Conservation (phyloP, 78 protist genomes). For the Isochrysis galbana region DNA sequence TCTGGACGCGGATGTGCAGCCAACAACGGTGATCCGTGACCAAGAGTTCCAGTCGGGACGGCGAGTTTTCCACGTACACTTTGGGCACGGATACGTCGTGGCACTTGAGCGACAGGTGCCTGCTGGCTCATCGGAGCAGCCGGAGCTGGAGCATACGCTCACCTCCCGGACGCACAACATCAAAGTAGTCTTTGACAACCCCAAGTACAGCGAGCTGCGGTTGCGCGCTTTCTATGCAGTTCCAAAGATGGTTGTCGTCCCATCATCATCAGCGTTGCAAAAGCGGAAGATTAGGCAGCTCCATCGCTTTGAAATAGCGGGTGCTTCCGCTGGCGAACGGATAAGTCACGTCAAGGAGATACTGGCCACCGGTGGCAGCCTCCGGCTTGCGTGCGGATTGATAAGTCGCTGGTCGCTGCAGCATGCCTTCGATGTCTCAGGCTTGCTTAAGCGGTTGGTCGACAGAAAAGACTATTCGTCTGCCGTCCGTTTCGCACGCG, state of each 20-base stretch:
- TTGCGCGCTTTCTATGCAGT: neutral
- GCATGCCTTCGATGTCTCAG: neutral
- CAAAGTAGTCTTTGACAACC: neutral
- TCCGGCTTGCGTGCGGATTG: neutral
- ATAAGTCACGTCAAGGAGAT: no score
- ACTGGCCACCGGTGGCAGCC: no score
- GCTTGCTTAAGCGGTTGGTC: neutral
- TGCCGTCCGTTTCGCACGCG: neutral
- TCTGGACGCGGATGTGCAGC: neutral
- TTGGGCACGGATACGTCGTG: neutral
- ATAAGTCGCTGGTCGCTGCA: neutral
- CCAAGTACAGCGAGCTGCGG: neutral
- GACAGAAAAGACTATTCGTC: neutral
- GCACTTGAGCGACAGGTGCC: neutral
- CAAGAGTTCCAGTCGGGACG: neutral
- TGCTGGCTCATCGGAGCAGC: neutral
- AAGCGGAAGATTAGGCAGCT: neutral
- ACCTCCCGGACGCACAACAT: neutral
- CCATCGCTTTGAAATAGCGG: no score
- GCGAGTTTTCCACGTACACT: neutral
- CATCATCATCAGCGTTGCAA: neutral
- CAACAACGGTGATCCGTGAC: neutral
- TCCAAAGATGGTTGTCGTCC: neutral
- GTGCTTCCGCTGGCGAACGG: no score
- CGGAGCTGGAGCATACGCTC: neutral